Percentiles rank a stretch among this genome's conserved stretches.
Evolutionary conservation across 2,329 filamentous ascomycete species (phyloP).

Genomic region (Aurifilum marmelostoma): DNA sequence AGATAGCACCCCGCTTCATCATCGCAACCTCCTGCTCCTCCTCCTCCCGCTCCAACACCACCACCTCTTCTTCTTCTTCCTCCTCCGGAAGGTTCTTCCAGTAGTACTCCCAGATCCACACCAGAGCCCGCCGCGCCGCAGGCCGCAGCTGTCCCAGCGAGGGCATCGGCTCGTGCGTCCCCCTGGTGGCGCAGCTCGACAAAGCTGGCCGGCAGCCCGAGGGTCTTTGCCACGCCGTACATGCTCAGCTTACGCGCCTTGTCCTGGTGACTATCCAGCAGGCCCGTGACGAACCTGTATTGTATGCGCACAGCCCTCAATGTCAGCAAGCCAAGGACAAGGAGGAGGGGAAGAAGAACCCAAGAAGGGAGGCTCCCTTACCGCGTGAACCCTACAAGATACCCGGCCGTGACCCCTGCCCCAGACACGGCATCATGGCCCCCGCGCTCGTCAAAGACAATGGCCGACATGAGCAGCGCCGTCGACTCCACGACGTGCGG

Average conservation of each 20-base stretch:
- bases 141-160: conserved; percentile 72
- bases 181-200: conserved; percentile 89
- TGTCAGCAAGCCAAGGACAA: background rate
- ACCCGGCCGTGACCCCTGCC: conserved; percentile 62
- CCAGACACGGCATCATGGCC: conserved; percentile 32
- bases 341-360: conserved; percentile 9
- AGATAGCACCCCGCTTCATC: background rate
- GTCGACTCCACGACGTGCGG: conserved; percentile 82
- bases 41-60: background rate
- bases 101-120: conserved; percentile 90
- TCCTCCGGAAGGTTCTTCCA: conserved; percentile 62
- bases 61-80: background rate
- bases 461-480: conserved; percentile 70
- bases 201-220: conserved; percentile 75
- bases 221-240: conserved; percentile 70
- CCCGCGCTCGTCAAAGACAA: conserved; percentile 62
- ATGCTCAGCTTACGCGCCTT: conserved; percentile 71
- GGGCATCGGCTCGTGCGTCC: conserved; percentile 86
- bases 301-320: background rate
- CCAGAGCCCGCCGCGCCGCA: conserved; percentile 70
- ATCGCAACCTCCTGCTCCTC: background rate
- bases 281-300: conserved; percentile 80
- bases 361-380: conserved; percentile 38
- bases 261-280: conserved; percentile 74
- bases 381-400: conserved; percentile 76